These are phyloP conservation scores for Solanum arcanum DNA, from an alignment of 257 asterid species.

Conservation along the genomic window DNA sequence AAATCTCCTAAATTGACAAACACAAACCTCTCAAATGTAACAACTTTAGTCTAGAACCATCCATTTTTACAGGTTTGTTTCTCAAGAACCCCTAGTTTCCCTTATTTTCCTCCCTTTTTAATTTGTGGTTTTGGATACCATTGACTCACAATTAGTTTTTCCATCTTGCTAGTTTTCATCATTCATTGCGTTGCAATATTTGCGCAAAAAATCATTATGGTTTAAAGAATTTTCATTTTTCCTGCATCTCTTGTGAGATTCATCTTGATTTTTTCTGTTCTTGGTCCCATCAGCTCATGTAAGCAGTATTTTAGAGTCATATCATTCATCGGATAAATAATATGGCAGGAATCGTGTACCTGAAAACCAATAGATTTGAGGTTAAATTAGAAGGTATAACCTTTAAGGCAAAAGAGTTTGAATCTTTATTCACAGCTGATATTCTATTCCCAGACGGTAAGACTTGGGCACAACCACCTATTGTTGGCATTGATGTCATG, in stretches of 20 bases:
- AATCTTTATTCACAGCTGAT: slow-evolving; percentile 50
- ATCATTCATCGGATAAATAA: not conserved
- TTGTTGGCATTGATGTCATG: slow-evolving; percentile 83
- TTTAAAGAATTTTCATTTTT: slow-evolving; percentile 1
- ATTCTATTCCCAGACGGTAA: slow-evolving; percentile 66
- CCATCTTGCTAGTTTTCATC: not conserved
- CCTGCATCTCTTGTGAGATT: slow-evolving; percentile 7
- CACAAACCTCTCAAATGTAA: not conserved
- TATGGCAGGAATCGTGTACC: slow-evolving; percentile 71
- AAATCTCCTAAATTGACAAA: not conserved
- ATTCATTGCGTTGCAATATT: not conserved
- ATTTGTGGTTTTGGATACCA: not conserved
- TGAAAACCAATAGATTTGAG: slow-evolving; percentile 65
- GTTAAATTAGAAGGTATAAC: slow-evolving; percentile 82
- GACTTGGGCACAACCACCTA: slow-evolving; percentile 50
- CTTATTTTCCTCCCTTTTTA: not conserved
- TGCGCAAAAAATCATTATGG: not conserved
- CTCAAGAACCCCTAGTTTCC: not conserved
- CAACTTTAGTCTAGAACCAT: not conserved
- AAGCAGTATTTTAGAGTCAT: not conserved
- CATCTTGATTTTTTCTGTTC: not conserved
- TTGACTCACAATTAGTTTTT: not conserved
- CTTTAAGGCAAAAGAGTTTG: slow-evolving; percentile 68
- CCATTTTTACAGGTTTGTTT: not conserved
- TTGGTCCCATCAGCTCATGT: not conserved